Evolutionary conservation across 345 rosid species (phyloP), one percentile per base, ranked within the genome.

Genomic region (Odontarrhena argentea): DNA sequence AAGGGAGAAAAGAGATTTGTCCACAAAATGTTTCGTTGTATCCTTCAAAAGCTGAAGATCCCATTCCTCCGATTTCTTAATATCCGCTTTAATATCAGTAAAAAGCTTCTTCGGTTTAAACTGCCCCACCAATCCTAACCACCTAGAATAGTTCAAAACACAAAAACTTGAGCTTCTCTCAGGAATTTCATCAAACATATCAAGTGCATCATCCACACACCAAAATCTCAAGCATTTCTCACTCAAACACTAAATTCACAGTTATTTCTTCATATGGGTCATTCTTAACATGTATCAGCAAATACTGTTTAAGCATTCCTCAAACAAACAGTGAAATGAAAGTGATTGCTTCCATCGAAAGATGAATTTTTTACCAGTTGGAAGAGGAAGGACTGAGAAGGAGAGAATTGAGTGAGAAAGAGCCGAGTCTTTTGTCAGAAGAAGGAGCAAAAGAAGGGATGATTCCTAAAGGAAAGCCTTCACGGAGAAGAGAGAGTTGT

Each of bases 391-490:
- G 85, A 12, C 60, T 64, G 73, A 92, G 78, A 71, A 89, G 48
- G 71, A 85, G 79, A 57, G 95, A 83, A 63, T 87, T 87, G 48
- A 89, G 81, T 50, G 89, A 80, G 71, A 92, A 82, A 69, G 91
- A 84, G 51, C 90, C 90, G 18, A 78, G 76, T 15, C 83, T 84
- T 73, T 77, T 83, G 49, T 44, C 76, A 0, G 82, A 61, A 67
- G 86, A 9, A 9, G 89, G 86, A 68, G 86, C 50, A 9, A 78
- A 74, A 26, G 96, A 80, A 25, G 98, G 98, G 28, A 92, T 80
- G 73, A 89, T 72, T 42, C 95, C 95, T 6, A 92, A 72, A 59
- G 96, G 98, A 61, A 92, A 82, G 8, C 92, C 98, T 59, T 77
- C 73, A 6, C 82, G 69, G 22, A 89, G 65, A 6, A 89, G n/a